These are phyloP conservation scores for Phyllostachys edulis DNA, from an alignment of 176 grass and related monocot species.

Conservation along the genomic window DNA sequence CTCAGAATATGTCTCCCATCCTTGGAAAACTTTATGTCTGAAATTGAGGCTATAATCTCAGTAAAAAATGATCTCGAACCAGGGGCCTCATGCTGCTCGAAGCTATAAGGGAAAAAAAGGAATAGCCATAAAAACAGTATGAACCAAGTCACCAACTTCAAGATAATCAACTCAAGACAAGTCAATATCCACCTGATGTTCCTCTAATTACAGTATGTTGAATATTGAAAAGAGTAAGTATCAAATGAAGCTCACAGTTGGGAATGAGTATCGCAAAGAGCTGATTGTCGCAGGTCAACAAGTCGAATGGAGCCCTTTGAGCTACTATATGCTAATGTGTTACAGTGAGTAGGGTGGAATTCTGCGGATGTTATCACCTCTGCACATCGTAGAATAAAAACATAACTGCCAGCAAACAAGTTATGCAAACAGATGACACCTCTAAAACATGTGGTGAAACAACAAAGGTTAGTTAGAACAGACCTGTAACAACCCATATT, in stretches of 20 bases:
- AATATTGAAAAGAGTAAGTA: constrained; percentile 36
- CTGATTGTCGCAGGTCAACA: constrained; percentile 86
- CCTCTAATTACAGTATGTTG: constrained; percentile 2
- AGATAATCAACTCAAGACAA: constrained; percentile 25
- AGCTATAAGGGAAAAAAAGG: constrained; percentile 51
- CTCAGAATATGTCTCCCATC: constrained; percentile 92
- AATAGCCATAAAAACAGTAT: constrained; percentile 31
- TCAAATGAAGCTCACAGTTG: constrained; percentile 65
- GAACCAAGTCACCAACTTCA: background rate
- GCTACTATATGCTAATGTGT: constrained; percentile 88
- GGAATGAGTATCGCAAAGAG: constrained; percentile 82
- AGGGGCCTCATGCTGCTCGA: constrained; percentile 78
- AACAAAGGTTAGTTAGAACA: constrained; percentile 9
- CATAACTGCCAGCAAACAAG: constrained; percentile 26
- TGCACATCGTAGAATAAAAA: constrained; percentile 49
- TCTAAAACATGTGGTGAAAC: background rate
- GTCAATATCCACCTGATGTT: constrained; percentile 16
- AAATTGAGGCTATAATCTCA: constrained; percentile 99
- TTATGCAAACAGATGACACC: constrained; percentile 12
- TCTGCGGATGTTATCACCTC: constrained; percentile 97
- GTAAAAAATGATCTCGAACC: constrained; percentile 98
- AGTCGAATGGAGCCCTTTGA: constrained; percentile 92
- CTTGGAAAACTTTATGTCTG: constrained; percentile 90
- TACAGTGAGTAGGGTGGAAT: constrained; percentile 85
- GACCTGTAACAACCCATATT: constrained; percentile 29